These are phyloP conservation scores for Exserohilum turcica DNA, from an alignment of 2,329 filamentous ascomycete species.

Conservation along the genomic window DNA sequence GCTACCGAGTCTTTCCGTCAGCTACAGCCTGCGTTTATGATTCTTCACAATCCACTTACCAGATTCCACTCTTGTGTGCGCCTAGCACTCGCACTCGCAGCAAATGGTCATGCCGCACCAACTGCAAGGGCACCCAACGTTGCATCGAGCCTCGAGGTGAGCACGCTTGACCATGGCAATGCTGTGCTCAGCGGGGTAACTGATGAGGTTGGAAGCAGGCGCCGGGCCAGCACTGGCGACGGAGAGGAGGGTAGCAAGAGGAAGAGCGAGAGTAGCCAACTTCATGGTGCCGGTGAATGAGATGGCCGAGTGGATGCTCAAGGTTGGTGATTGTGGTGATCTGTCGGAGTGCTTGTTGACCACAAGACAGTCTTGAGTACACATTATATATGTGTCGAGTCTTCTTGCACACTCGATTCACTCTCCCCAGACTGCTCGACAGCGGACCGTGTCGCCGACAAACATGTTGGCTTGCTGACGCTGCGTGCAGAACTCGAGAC, in stretches of 20 bases:
- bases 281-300: background rate
- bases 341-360: background rate
- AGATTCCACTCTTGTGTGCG: background rate
- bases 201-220: slow-evolving; percentile 1
- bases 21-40: background rate
- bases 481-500: background rate
- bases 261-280: slow-evolving; percentile 1
- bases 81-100: slow-evolving; percentile 11
- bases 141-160: slow-evolving; percentile 6
- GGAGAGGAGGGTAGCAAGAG: slow-evolving; percentile 1
- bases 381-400: background rate
- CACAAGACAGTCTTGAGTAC: background rate
- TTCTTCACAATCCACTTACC: background rate
- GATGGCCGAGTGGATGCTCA: background rate
- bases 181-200: slow-evolving; percentile 6
- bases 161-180: slow-evolving; percentile 11
- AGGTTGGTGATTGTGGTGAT: background rate
- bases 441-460: slow-evolving; percentile 1
- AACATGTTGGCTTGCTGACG: background rate
- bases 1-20: background rate
- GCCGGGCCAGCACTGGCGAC: slow-evolving; percentile 6
- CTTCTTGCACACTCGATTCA: too few relatives aligned
- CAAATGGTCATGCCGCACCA: slow-evolving; percentile 13
- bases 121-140: slow-evolving; percentile 8
- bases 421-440: background rate